Evolutionary conservation across 2,329 filamentous ascomycete species (phyloP), one percentile per base, ranked within the genome.

Genomic region (Pseudofabraea citricarpa): DNA sequence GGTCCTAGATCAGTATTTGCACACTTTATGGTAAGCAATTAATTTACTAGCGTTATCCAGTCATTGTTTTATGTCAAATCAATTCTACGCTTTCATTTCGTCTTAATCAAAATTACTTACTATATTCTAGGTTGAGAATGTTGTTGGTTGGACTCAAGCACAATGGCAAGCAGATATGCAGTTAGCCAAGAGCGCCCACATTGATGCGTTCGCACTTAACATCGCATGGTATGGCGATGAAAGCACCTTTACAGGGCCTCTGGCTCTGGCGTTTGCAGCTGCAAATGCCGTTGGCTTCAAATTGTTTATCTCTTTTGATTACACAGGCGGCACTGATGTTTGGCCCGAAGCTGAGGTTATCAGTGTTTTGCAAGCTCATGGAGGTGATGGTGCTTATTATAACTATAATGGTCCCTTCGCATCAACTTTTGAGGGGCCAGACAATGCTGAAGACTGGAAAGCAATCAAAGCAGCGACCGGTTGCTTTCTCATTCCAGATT

Each of bases 391-490:
- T n/a, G n/a, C n/a, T 2, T 61, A 67, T 53, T 63, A 55, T 32
- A 47, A 50, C 9, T 47, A 54, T 24, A 50, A 58, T 36, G 48
- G 45, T 53, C 65, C 71, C 2, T 56, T 75, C 18, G 72, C 73
- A 6, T 71, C 67, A 5, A 75, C 72, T 2, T 75, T 75, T 45
- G 71, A 74, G 55, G 72, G 72, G 0, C 47, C 61, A 0, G 50
- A 44, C n/a, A 63, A 64, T 31, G 55, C 61, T 8, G 54, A 49
- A 3, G 65, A 73, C 44, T 74, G 71, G 70, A 20, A 37, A 13
- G 47, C 47, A 1, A 70, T 74, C 50, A 66, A 67, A 44, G 21
- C 44, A n/a, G 21, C 42, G 23, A 53, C 32, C 6, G 33, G 20
- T n/a, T 61, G 66, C 40, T 66, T 56, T 51, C 50, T 72, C 41